Base-by-base conservation (phyloP, 1,284 basidiomycete genomes). In the Laetiporus sulphureus region DNA sequence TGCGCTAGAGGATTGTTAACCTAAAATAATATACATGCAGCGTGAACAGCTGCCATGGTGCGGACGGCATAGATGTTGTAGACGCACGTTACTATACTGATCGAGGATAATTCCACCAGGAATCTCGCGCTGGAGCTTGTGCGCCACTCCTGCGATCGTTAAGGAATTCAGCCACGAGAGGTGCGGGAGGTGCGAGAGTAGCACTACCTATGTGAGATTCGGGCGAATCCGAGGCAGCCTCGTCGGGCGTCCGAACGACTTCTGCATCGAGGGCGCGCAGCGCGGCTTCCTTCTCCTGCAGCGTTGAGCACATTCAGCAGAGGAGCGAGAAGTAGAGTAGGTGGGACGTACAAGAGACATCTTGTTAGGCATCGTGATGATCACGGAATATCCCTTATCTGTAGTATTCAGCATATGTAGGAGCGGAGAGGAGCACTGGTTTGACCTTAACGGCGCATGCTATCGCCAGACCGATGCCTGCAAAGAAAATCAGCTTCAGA, bases 321-420 rank as follows among this genome's bases (percentile, higher is more conserved):
- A 16, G 25, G 12, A 16, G 30, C 8, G 25, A 19, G 16, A n/a
- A 29, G 23, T 34, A 8, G 29, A 34, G 27, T 29, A 21, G 23
- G 35, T 10, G 38, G 37, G 24, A 62, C 75, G 42, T 45, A 82
- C 79, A 45, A 84, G 66, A 3, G 88, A 92, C 95, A 98, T 99
- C 71, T 98, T 99, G 59, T 93, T 84, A 36, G 94, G 95, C 60
- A 96, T 71, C 43, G 91, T 94, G 63, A 99, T 99, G 61, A 99
- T 93, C 66, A 82, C 83, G 25, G 82, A 77, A 75, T 89, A 90
- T 67, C 85, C 86, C 85, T 88, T 80, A 78, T 64, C 59, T 79
- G 74, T 83, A 67, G 83, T 84, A 84, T 87, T 86, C 81, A 87
- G 83, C 63, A 73, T 57, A 60, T 56, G 50, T 66, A 42, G 53